phyloP scores from a whole-genome alignment of 2,329 filamentous ascomycete genomes.

The Capronia americana region DNA sequence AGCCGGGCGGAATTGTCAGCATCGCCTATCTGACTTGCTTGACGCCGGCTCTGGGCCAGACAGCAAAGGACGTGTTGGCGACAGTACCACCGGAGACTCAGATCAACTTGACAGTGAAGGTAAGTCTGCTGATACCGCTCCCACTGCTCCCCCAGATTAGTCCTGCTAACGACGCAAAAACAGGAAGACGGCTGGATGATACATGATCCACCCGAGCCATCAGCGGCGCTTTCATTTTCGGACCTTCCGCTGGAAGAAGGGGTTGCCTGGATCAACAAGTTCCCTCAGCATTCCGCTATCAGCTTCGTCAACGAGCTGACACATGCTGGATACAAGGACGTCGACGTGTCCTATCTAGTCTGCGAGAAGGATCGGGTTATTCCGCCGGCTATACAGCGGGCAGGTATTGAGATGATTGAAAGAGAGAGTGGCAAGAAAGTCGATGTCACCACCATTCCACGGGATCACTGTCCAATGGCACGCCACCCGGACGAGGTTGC shows the following conservation, averaged over 20 bases:
- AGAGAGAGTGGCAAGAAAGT: slow-evolving; percentile 44
- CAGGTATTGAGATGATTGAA: slow-evolving; percentile 44
- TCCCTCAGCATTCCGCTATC: slow-evolving; percentile 41
- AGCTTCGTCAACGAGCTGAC: slow-evolving; percentile 44
- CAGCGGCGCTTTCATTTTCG: slow-evolving; percentile 15
- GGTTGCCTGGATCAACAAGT: slow-evolving; percentile 32
- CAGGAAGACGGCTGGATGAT: slow-evolving; percentile 36
- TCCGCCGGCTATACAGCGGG: slow-evolving; percentile 41
- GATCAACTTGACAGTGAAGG: slow-evolving; percentile 25
- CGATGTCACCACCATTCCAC: slow-evolving; percentile 43
- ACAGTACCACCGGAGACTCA: slow-evolving; percentile 16
- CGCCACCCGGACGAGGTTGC: slow-evolving; percentile 39
- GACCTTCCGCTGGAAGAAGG: slow-evolving; percentile 31
- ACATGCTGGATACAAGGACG: slow-evolving; percentile 45
- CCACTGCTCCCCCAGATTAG: not conserved
- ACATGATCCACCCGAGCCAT: slow-evolving; percentile 14
- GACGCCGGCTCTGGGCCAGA: slow-evolving; percentile 43
- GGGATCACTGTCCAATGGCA: slow-evolving; percentile 43
- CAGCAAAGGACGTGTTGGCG: slow-evolving; percentile 21
- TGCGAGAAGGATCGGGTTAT: slow-evolving; percentile 44
- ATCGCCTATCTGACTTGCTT: slow-evolving; percentile 47
- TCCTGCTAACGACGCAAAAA: not conserved
- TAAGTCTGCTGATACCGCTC: slow-evolving; percentile 8
- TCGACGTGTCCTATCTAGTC: slow-evolving; percentile 47
- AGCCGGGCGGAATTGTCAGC: slow-evolving; percentile 45